Evolutionary conservation across 768 basidiomycete species (phyloP).

Genomic region (Trichaptum fuscoviolaceum): DNA sequence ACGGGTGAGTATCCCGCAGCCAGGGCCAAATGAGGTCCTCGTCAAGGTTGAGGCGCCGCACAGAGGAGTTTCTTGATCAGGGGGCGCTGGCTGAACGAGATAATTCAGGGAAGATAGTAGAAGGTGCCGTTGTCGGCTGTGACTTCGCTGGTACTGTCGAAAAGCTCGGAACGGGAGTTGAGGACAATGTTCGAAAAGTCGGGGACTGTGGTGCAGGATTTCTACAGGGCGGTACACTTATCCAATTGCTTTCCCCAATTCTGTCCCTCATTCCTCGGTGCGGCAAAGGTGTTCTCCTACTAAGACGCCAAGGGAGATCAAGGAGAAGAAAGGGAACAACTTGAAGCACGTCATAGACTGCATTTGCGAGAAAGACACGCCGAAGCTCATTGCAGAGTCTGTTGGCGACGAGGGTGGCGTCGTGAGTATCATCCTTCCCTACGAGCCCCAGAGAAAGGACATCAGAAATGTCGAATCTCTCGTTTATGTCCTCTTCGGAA

Average conservation of each 20-base stretch:
- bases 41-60: constrained; percentile 11
- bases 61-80: too few relatives aligned
- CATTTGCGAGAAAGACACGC: not conserved
- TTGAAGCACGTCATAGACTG: constrained; percentile 5
- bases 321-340: constrained; percentile 6
- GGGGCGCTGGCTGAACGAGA: too few relatives aligned
- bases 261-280: constrained; percentile 20
- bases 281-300: constrained; percentile 28
- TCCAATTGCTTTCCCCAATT: too few relatives aligned
- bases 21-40: constrained; percentile 10
- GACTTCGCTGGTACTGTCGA: constrained; percentile 23
- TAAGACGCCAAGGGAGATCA: constrained; percentile 11
- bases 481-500: not conserved
- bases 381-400: constrained; percentile 3
- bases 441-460: not conserved
- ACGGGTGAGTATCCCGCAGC: constrained; percentile 6
- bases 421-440: not conserved
- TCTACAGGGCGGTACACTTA: constrained; percentile 16
- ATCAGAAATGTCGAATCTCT: not conserved
- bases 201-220: constrained; percentile 25
- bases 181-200: constrained; percentile 12
- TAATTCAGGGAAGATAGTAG: not conserved
- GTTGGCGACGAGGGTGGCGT: constrained; percentile 4
- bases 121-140: constrained; percentile 20
- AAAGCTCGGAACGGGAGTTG: constrained; percentile 17